Percentiles rank a stretch among this genome's conserved stretches.
These are phyloP conservation scores for Coniochaeta sp. DNA, from an alignment of 2,329 filamentous ascomycete genomes.

Conservation along the genomic window DNA sequence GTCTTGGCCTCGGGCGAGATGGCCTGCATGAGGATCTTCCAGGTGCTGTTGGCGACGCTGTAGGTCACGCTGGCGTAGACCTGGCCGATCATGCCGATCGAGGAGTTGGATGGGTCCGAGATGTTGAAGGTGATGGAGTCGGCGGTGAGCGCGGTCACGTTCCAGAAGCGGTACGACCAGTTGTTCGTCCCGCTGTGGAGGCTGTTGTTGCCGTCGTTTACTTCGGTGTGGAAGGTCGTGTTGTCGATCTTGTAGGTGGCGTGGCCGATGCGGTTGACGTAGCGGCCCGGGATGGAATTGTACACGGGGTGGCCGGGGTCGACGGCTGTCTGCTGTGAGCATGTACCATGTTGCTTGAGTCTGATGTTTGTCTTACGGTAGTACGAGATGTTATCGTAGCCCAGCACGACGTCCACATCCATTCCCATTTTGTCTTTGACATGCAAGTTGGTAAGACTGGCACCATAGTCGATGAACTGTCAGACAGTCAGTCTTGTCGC, in stretches of 20 bases:
- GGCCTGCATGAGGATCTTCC: constrained; percentile 54
- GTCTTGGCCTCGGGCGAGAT: constrained; percentile 40
- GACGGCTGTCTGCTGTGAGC: constrained; percentile 20
- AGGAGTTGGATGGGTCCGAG: constrained; percentile 49
- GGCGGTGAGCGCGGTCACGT: constrained; percentile 44
- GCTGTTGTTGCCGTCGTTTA: constrained; percentile 48
- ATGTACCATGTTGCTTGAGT: not conserved
- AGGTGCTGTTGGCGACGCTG: constrained; percentile 47
- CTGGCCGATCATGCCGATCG: constrained; percentile 53
- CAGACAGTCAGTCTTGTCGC: constrained; percentile 33
- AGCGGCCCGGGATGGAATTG: constrained; percentile 55
- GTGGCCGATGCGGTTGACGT: constrained; percentile 58
- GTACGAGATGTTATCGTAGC: constrained; percentile 52
- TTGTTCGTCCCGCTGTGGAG: constrained; percentile 53
- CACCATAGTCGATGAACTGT: constrained; percentile 51
- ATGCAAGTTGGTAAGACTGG: constrained; percentile 54
- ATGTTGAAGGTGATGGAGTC: constrained; percentile 61
- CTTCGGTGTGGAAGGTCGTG: constrained; percentile 41
- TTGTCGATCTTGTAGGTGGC: constrained; percentile 47
- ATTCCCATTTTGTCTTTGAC: constrained; percentile 55
- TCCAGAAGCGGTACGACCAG: constrained; percentile 58
- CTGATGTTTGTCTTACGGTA: constrained; percentile 33
- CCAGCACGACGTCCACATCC: constrained; percentile 56
- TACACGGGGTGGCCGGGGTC: constrained; percentile 50
- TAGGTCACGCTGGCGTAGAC: constrained; percentile 57